phyloP scores from a whole-genome alignment of 2,329 filamentous ascomycete genomes.

The Aspergillus intermedius region DNA sequence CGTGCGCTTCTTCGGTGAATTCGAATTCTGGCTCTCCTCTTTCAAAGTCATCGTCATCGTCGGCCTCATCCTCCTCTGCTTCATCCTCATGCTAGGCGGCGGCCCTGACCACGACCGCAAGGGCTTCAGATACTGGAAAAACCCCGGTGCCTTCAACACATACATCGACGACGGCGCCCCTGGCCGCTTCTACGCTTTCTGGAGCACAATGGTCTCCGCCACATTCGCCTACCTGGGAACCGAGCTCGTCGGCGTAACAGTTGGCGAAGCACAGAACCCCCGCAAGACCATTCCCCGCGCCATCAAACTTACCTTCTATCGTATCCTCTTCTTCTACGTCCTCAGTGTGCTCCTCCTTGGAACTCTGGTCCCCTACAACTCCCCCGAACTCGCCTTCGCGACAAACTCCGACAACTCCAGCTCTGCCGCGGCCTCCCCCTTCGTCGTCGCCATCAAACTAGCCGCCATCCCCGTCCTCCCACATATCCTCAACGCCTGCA shows the following conservation, averaged over 20 bases:
- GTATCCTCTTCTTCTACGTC: constrained; percentile 75
- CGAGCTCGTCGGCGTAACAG: constrained; percentile 70
- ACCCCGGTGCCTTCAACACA: constrained; percentile 54
- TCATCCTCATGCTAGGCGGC: constrained; percentile 59
- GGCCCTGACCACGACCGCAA: constrained; percentile 57
- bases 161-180: constrained; percentile 40
- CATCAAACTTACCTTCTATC: constrained; percentile 75
- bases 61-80: constrained; percentile 58
- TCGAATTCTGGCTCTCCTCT: constrained; percentile 53
- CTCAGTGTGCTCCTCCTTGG: constrained; percentile 67
- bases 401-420: constrained; percentile 30
- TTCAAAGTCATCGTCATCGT: constrained; percentile 64
- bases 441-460: constrained; percentile 64
- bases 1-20: constrained; percentile 64
- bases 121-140: constrained; percentile 61
- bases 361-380: constrained; percentile 70
- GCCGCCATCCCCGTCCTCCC: constrained; percentile 59
- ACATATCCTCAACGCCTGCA: constrained; percentile 66
- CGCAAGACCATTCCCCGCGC: constrained; percentile 68
- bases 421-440: constrained; percentile 61
- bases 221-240: constrained; percentile 75
- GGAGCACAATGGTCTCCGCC: constrained; percentile 66
- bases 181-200: constrained; percentile 58
- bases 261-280: constrained; percentile 73
- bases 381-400: constrained; percentile 49